phyloP scores from a whole-genome alignment of 2,329 filamentous ascomycete species.

The Fusarium sp. region DNA sequence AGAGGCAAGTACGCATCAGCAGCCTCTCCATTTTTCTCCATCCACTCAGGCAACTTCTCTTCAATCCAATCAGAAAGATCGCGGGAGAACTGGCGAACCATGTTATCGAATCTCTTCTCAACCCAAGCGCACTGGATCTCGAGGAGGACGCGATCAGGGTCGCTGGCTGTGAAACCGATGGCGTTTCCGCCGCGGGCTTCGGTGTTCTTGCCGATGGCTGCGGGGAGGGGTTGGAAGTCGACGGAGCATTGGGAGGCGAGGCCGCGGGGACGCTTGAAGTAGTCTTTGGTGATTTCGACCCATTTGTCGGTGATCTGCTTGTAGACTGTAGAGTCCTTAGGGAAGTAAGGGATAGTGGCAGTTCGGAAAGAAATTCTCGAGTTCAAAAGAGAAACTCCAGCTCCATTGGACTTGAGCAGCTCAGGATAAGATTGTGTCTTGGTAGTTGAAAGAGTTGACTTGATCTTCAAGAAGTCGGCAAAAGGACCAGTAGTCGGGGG shows the following conservation, averaged over 20 bases:
- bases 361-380: constrained; percentile 25
- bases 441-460: background rate
- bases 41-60: constrained; percentile 4
- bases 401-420: constrained; percentile 15
- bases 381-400: constrained; percentile 14
- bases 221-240: constrained; percentile 21
- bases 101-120: background rate
- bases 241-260: constrained; percentile 26
- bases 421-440: constrained; percentile 8
- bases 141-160: constrained; percentile 1
- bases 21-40: background rate
- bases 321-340: background rate
- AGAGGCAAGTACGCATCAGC: background rate
- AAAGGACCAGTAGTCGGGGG: constrained; percentile 20
- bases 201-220: constrained; percentile 1
- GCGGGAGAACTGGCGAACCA: constrained; percentile 3
- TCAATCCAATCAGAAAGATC: constrained; percentile 22
- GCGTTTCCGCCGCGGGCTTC: constrained; percentile 21
- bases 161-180: background rate
- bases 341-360: constrained; percentile 8
- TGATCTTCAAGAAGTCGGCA: constrained; percentile 23
- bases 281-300: background rate
- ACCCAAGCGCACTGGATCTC: constrained; percentile 27
- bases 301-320: constrained; percentile 11
- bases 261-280: constrained; percentile 7